Evolutionary conservation across 2,329 filamentous ascomycete genomes (phyloP).

Genomic region (Claviceps paspali): DNA sequence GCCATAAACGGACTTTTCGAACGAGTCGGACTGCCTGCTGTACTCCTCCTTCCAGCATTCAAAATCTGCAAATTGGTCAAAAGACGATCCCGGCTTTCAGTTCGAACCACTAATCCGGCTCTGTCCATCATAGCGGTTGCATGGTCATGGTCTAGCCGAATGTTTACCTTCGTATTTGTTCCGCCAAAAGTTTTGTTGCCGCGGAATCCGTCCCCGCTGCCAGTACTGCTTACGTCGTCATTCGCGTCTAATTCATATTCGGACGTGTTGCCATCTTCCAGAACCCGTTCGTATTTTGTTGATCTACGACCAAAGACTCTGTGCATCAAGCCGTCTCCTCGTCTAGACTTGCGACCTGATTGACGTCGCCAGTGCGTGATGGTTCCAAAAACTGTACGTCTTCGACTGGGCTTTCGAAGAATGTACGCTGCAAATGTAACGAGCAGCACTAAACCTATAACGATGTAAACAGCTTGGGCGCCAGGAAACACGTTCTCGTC

Average conservation of each 20-base stretch:
- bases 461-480: not conserved
- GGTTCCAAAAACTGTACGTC: constrained; percentile 22
- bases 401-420: constrained; percentile 64
- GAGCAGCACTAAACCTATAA: constrained; percentile 33
- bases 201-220: constrained; percentile 40
- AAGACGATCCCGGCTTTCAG: constrained; percentile 73
- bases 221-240: constrained; percentile 48
- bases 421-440: constrained; percentile 55
- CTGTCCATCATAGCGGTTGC: constrained; percentile 39
- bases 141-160: constrained; percentile 33
- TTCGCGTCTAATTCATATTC: constrained; percentile 67
- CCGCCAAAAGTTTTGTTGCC: constrained; percentile 50
- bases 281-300: constrained; percentile 61
- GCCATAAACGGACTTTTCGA: constrained; percentile 42
- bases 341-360: constrained; percentile 25
- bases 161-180: constrained; percentile 47
- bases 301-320: constrained; percentile 50
- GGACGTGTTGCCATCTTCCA: constrained; percentile 61
- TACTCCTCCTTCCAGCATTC: constrained; percentile 40
- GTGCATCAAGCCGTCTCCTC: constrained; percentile 37
- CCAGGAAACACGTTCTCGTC: not conserved
- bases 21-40: constrained; percentile 41
- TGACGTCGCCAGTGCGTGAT: constrained; percentile 15
- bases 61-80: constrained; percentile 38
- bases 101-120: constrained; percentile 62